A percentile compares a stretch with the other conserved stretches of the same genome.
Evolutionary conservation across 164 flowering plant species (phyloP).

Genomic region (Litsea cubeba): DNA sequence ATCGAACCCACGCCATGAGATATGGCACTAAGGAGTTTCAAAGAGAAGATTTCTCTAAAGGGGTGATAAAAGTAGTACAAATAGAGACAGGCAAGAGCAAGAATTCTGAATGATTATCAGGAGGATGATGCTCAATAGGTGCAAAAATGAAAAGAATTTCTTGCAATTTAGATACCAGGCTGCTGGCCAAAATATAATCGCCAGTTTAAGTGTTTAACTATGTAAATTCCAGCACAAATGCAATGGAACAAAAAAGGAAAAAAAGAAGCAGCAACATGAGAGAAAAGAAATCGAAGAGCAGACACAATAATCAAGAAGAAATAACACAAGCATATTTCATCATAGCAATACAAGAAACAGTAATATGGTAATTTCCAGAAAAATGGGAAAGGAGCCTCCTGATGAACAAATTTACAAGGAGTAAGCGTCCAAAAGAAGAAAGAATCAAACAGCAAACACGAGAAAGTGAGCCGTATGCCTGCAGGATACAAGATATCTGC

Average conservation of each 20-base stretch:
- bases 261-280: slow-evolving; percentile 21
- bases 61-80: slow-evolving; percentile 34
- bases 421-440: not conserved
- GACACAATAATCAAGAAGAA: not conserved
- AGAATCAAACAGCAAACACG: not conserved
- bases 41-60: slow-evolving; percentile 39
- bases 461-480: not conserved
- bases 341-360: not conserved
- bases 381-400: not conserved
- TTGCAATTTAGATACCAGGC: slow-evolving; percentile 28
- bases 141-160: slow-evolving; percentile 40
- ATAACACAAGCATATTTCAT: not conserved
- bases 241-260: slow-evolving; percentile 12
- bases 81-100: slow-evolving; percentile 40
- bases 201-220: slow-evolving; percentile 17
- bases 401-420: not conserved
- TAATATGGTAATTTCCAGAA: not conserved
- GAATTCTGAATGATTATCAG: slow-evolving; percentile 41
- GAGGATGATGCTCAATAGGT: slow-evolving; percentile 50
- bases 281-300: slow-evolving; percentile 5
- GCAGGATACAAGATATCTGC: too few relatives aligned
- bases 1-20: slow-evolving; percentile 51
- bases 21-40: slow-evolving; percentile 48
- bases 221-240: slow-evolving; percentile 19
- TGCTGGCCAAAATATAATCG: slow-evolving; percentile 25